phyloP scores from a whole-genome alignment of 768 basidiomycete genomes.

The Dacryopinax primogenitus region DNA sequence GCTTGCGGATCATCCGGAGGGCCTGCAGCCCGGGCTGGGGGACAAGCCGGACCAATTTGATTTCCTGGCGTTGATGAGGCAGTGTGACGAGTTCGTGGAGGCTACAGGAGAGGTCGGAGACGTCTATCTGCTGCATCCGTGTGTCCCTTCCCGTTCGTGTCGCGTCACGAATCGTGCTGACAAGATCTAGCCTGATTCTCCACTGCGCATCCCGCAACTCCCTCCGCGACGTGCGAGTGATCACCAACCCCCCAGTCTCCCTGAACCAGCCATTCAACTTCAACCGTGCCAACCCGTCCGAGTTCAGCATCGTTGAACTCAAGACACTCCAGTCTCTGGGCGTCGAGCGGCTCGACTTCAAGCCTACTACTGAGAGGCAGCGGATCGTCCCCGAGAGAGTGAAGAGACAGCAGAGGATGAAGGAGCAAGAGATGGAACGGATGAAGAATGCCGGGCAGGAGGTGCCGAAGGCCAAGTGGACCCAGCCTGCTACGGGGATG shows the following conservation, averaged over 20 bases:
- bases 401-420: conserved; percentile 24
- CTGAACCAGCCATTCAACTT: conserved; percentile 47
- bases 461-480: conserved; percentile 6
- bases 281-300: conserved; percentile 31
- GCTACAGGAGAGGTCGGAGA: conserved; percentile 47
- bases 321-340: conserved; percentile 46
- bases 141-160: background rate
- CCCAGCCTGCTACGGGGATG: background rate
- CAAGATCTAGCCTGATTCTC: conserved; percentile 34
- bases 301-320: conserved; percentile 40
- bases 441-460: background rate
- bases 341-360: conserved; percentile 36
- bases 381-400: conserved; percentile 38
- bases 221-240: conserved; percentile 44
- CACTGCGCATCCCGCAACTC: conserved; percentile 50
- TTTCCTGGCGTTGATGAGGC: conserved; percentile 19
- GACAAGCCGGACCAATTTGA: conserved; percentile 9
- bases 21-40: conserved; percentile 13
- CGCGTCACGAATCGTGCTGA: background rate
- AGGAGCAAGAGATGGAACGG: background rate
- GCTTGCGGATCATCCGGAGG: conserved; percentile 20
- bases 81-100: conserved; percentile 17
- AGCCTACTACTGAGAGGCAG: conserved; percentile 36
- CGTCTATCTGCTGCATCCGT: conserved; percentile 49
- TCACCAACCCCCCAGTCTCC: conserved; percentile 52